Conservation (phyloP, 1,284 basidiomycete genomes). For the Ustilago cynodontis region DNA sequence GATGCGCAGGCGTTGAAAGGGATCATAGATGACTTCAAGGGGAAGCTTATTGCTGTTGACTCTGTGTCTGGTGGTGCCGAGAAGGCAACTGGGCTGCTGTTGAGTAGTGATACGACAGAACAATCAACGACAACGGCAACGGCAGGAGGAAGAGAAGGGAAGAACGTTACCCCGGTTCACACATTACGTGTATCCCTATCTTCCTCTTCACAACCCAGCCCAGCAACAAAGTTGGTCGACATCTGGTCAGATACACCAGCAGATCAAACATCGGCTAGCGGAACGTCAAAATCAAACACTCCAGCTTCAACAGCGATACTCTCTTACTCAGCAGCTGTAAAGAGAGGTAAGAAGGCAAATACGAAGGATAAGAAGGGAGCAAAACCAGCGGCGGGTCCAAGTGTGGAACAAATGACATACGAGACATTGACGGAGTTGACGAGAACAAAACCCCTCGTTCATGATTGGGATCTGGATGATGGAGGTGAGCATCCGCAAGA, state of each 20-base stretch:
- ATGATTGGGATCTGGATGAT: constrained; percentile 36
- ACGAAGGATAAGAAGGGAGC: not conserved
- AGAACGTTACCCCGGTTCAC: constrained; percentile 28
- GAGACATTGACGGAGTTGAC: constrained; percentile 13
- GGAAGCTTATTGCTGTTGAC: constrained; percentile 27
- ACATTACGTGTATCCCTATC: constrained; percentile 13
- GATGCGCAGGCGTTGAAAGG: constrained; percentile 19
- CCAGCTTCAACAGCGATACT: constrained; percentile 7
- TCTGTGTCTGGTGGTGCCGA: constrained; percentile 3
- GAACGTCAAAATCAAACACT: not conserved
- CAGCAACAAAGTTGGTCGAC: constrained; percentile 25
- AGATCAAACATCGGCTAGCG: not conserved
- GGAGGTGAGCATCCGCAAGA: not conserved
- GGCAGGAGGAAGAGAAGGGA: not conserved
- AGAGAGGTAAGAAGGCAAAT: constrained; percentile 12
- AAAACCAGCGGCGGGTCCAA: not conserved
- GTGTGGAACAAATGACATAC: constrained; percentile 35
- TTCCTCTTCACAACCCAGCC: not conserved
- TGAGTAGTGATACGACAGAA: not conserved
- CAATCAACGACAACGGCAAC: not conserved
- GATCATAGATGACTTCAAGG: constrained; percentile 31
- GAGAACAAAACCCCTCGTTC: constrained; percentile 17
- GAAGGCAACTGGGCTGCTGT: not conserved
- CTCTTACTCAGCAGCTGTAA: constrained; percentile 37
- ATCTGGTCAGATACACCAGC: constrained; percentile 23